Evolutionary conservation across 2,329 filamentous ascomycete species (phyloP), one percentile per base, ranked within the genome.

Genomic region (Aspergillus sp.): DNA sequence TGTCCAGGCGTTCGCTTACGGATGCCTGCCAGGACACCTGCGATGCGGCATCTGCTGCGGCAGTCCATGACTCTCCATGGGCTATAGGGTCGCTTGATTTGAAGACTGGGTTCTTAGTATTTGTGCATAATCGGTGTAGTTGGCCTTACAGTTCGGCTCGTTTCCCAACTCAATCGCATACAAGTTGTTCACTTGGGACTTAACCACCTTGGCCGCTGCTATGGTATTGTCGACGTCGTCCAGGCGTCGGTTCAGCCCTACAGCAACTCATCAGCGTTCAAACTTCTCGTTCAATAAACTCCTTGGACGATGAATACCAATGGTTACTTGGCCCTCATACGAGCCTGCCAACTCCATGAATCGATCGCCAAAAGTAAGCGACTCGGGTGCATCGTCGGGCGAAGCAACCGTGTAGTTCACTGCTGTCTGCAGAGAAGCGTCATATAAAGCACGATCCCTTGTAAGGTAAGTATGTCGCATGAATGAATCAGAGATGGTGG

Each of bases 141-240:
- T 9, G 1, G 6, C 22, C 78, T 63, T 65, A 84, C 82, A 84
- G 61, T 85, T 81, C 3, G 84, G 84, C 57, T 86, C 83, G 63
- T 86, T 86, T 1, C 84, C 83, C 1, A 86, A 73, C 65, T 86
- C 83, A 36, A 86, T 82, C 2, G 83, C 81, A 18, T 80, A 72
- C 11, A 86, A 67, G 60, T 84, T 85, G 4, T 61, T 63, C 64
- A 85, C 81, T n/a, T 73, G 66, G 1, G 63, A 64, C 10, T 79
- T 75, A 0, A 79, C 83, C 0, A 76, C 65, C 49, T 75, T 76
- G 2, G 83, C 83, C 0, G 84, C 84, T 0, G 76, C 75, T 36
- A 85, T 81, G 0, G 82, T 85, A 63, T 86, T 86, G n/a, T 72
- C 65, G 18, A 84, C 73, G 50, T 84, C 75, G 62, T 85, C 78